These are phyloP conservation scores for Fragaria iinumae DNA, from an alignment of 306 rosid species.

Conservation along the genomic window DNA sequence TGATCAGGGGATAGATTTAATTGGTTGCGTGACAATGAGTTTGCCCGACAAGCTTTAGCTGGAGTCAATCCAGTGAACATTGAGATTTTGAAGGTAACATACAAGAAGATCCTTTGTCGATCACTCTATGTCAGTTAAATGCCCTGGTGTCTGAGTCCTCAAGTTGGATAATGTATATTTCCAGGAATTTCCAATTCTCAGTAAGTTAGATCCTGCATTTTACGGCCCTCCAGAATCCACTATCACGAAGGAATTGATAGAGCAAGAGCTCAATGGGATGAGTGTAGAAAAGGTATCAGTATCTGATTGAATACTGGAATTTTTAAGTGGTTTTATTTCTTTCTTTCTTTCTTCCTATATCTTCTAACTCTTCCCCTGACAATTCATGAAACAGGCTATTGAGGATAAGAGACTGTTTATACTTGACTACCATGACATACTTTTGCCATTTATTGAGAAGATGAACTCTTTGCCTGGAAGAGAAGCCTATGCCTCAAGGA, in stretches of 20 bases:
- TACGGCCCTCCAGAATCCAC: constrained; percentile 83
- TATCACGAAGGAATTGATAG: constrained; percentile 70
- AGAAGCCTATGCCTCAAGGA: constrained; percentile 84
- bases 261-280: constrained; percentile 72
- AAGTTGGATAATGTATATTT: constrained; percentile 21
- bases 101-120: constrained; percentile 13
- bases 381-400: constrained; percentile 53
- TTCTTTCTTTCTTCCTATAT: background rate
- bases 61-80: constrained; percentile 93
- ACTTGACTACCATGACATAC: constrained; percentile 75
- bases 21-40: constrained; percentile 91
- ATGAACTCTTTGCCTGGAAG: constrained; percentile 76
- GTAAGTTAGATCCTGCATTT: constrained; percentile 69
- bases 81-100: constrained; percentile 74
- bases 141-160: constrained; percentile 13
- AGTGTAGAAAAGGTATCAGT: constrained; percentile 66
- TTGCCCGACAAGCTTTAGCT: constrained; percentile 85
- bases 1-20: constrained; percentile 74
- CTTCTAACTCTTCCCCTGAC: constrained; percentile 13
- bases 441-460: constrained; percentile 79
- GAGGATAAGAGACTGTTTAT: constrained; percentile 83
- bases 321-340: background rate
- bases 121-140: background rate
- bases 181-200: constrained; percentile 76
- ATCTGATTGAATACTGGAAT: background rate